Base-by-base conservation (phyloP, 2,329 filamentous ascomycete species). In the Sporothrix pallida region DNA sequence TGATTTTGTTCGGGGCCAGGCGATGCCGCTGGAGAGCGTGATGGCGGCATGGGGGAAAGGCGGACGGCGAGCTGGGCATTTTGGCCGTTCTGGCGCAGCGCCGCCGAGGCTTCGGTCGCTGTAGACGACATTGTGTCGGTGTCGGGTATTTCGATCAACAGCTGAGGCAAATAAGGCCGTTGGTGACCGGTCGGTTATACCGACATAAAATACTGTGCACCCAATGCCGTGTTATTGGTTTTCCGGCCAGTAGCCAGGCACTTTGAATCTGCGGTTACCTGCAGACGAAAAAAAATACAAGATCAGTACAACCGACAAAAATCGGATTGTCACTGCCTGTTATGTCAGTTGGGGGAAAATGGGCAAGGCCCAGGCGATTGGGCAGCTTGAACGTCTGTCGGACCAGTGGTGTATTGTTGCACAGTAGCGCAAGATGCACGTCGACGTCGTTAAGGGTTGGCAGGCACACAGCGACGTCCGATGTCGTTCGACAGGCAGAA, bases 41-140 rank as follows among this genome's bases (percentile, higher is more conserved):
- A 26, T 54, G 58, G 48, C 23, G 73, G 73, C 20, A 76, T 72
- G 9, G 78, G 75, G 9, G 77, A 37, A 20, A 79, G 71, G 23
- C 78, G 75, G 15, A 79, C 77, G 58, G 78, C 78, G 3, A 79
- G 74, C 67, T 78, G 75, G 72, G 58, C 74, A 26, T 77, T 75
- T 20, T 77, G 75, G 73, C 68, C 74, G 26, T 77, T 75, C 37
- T 77, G 75, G 44, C 73, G 72, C 62, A 75, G 65, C 50, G 78
- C 75, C 44, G 78, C 71, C 15, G 74, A 71, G 15, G 74, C 70
- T 31, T 72, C 73, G 13, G 75, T 76, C 52, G 73, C 70, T 26
- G 77, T 75, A 17, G 78, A 76, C n/a, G 78, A 68, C 79, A 80
- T 80, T 23, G 23, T 48, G 12, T 12, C 48, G 48, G 9, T 37